These are phyloP conservation scores for Suillus bovinus DNA, from an alignment of 768 basidiomycete species.

Conservation along the genomic window DNA sequence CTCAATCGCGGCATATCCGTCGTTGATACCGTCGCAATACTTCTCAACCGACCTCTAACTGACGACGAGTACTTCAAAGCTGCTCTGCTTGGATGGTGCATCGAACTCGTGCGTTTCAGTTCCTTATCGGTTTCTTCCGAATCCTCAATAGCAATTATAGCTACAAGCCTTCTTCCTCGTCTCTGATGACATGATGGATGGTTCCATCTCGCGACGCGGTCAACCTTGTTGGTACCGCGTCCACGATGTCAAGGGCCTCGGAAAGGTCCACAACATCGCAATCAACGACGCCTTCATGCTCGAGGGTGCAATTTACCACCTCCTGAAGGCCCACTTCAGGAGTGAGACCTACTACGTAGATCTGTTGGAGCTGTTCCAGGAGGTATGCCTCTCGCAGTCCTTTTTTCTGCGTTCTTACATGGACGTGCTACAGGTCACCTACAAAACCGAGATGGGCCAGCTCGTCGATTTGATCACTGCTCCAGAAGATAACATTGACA, in stretches of 20 bases:
- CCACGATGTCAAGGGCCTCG: constrained; percentile 42
- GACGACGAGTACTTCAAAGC: constrained; percentile 89
- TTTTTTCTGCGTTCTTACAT: not conserved
- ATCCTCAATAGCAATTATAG: constrained; percentile 37
- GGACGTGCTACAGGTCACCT: constrained; percentile 48
- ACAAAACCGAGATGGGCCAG: constrained; percentile 96
- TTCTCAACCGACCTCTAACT: constrained; percentile 66
- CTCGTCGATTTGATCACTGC: constrained; percentile 95
- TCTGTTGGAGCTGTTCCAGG: constrained; percentile 89
- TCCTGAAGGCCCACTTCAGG: constrained; percentile 88
- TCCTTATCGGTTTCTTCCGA: not conserved
- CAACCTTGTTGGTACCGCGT: constrained; percentile 94
- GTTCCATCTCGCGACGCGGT: constrained; percentile 87
- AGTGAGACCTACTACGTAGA: constrained; percentile 81
- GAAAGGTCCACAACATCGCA: constrained; percentile 56
- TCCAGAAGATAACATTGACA: constrained; percentile 85
- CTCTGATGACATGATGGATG: constrained; percentile 97
- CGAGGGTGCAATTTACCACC: constrained; percentile 88
- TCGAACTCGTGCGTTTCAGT: constrained; percentile 78
- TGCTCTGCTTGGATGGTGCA: constrained; percentile 91
- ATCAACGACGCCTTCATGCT: constrained; percentile 98
- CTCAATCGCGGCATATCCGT: constrained; percentile 97
- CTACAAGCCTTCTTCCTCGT: constrained; percentile 98
- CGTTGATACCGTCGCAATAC: constrained; percentile 88
- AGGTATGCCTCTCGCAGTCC: constrained; percentile 43